Conservation (phyloP, 2,329 filamentous ascomycete species). For the Dothideomycetes sp. region DNA sequence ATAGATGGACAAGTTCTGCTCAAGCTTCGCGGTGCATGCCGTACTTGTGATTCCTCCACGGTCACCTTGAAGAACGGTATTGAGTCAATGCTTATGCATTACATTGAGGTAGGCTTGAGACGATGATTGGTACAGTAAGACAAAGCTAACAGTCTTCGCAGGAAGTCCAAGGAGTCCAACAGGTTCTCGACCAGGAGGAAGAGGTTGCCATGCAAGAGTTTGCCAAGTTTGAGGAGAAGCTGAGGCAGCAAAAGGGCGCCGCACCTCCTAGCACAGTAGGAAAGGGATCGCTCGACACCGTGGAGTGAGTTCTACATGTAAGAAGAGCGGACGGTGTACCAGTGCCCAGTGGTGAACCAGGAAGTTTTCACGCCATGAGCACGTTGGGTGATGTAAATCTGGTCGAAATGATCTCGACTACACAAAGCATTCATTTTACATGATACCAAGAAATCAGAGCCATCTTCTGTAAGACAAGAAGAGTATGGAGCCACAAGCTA, state of each 20-base stretch:
- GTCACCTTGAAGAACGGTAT: constrained; percentile 97
- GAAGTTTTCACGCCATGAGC: no score
- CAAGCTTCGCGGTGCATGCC: constrained; percentile 84
- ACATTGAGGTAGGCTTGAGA: constrained; percentile 9
- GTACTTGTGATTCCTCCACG: constrained; percentile 93
- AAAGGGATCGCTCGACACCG: constrained; percentile 43
- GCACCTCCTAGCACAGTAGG: constrained; percentile 39
- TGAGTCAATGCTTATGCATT: constrained; percentile 81
- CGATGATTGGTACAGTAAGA: neutral
- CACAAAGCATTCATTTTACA: no score
- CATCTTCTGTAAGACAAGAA: no score
- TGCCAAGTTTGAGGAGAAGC: constrained; percentile 85
- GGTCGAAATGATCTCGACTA: no score
- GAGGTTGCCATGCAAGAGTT: constrained; percentile 81
- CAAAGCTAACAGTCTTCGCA: constrained; percentile 26
- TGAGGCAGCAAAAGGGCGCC: constrained; percentile 47
- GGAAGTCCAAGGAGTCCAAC: constrained; percentile 85
- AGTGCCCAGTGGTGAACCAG: no score
- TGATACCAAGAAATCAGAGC: no score
- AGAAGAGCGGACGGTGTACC: no score
- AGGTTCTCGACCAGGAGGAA: constrained; percentile 85
- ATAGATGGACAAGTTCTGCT: constrained; percentile 52
- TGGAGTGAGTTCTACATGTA: constrained; percentile 2
- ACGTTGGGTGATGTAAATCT: no score
- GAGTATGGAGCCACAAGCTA: no score